Conservation (phyloP, 441 rosid genomes). For the Euphorbia schlechtendalii region DNA sequence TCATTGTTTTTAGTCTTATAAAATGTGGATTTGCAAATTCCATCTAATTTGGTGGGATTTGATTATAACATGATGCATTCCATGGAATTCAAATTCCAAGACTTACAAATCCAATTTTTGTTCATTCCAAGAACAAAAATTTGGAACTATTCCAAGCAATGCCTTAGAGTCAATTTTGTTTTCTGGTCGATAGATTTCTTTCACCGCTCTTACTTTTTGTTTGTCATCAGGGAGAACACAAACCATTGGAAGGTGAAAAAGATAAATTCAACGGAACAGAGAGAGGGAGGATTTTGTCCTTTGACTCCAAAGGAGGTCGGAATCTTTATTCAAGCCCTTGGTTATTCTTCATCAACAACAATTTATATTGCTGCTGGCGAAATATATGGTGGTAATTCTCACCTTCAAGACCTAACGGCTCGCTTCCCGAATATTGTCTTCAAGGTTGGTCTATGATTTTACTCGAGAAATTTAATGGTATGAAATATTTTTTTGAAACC, state of each 20-base stretch:
- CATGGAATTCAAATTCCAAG: too few relatives aligned
- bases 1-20: too few relatives aligned
- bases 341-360: slow-evolving; percentile 61
- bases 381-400: slow-evolving; percentile 71
- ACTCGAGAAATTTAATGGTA: too few relatives aligned
- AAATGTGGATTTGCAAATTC: too few relatives aligned
- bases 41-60: too few relatives aligned
- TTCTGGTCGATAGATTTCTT: too few relatives aligned
- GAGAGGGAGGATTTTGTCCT: slow-evolving; percentile 81
- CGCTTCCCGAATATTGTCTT: slow-evolving; percentile 70
- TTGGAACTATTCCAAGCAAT: too few relatives aligned
- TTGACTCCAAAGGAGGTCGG: slow-evolving; percentile 91
- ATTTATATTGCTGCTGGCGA: slow-evolving; percentile 87
- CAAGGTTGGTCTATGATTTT: slow-evolving; percentile 49
- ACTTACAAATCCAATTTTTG: too few relatives aligned
- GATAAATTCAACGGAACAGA: slow-evolving; percentile 83
- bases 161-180: too few relatives aligned
- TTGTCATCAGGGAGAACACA: slow-evolving; percentile 56
- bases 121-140: too few relatives aligned
- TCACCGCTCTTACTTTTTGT: not conserved
- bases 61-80: too few relatives aligned
- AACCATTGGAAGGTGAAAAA: slow-evolving; percentile 89
- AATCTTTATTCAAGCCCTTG: slow-evolving; percentile 72
- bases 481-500: slow-evolving; percentile 14
- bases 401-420: slow-evolving; percentile 53